phyloP scores from a whole-genome alignment of 345 rosid species.

The Streptanthus diversifolius region DNA sequence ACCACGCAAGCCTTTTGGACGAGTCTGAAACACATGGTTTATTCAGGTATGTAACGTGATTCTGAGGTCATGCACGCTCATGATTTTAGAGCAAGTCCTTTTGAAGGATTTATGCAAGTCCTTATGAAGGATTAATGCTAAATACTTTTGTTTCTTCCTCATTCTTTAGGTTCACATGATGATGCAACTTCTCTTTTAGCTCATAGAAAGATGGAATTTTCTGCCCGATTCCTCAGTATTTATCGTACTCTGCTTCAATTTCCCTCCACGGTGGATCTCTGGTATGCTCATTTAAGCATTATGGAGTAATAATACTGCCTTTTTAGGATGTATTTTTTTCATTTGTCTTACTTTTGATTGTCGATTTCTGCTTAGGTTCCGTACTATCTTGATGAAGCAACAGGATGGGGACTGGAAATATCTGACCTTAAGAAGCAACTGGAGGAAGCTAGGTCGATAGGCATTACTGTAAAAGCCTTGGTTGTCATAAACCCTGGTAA shows the following conservation, averaged over 20 bases:
- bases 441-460: conserved; percentile 60
- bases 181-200: conserved; percentile 72
- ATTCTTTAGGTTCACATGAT: conserved; percentile 74
- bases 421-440: conserved; percentile 78
- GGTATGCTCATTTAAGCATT: conserved; percentile 40
- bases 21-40: conserved; percentile 75
- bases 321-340: neutral
- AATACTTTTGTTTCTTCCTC: neutral
- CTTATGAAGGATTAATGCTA: neutral
- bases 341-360: neutral
- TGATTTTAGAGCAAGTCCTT: neutral
- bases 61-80: neutral
- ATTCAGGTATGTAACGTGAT: conserved; percentile 57
- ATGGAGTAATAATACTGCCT: neutral
- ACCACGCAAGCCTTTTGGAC: conserved; percentile 76
- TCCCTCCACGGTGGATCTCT: conserved; percentile 87
- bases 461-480: conserved; percentile 69
- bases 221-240: conserved; percentile 96
- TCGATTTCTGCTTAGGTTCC: conserved; percentile 51
- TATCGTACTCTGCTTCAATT: conserved; percentile 89
- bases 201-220: conserved; percentile 84
- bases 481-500: conserved; percentile 93
- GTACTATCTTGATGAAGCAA: conserved; percentile 84
- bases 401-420: conserved; percentile 85
- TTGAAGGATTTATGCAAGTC: neutral